Conservation (phyloP, 495 filamentous ascomycete species). For the Lepraria neglecta region DNA sequence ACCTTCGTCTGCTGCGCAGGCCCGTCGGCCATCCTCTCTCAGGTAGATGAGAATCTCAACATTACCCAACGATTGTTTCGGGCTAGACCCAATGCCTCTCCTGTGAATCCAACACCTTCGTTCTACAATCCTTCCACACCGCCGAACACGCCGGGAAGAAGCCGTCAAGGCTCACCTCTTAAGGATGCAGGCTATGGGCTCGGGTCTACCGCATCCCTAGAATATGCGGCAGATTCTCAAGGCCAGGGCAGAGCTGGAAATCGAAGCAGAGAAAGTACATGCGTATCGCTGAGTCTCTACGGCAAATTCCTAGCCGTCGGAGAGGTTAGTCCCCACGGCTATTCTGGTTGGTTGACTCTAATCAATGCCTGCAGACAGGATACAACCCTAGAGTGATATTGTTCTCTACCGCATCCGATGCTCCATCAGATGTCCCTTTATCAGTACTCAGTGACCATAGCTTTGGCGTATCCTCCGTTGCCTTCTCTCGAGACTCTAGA, state of each 20-base stretch:
- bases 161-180: constrained; percentile 35
- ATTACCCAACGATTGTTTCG: constrained; percentile 83
- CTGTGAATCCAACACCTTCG: constrained; percentile 51
- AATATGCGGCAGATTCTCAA: constrained; percentile 49
- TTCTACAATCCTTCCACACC: constrained; percentile 59
- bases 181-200: constrained; percentile 16
- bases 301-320: constrained; percentile 85
- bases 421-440: constrained; percentile 72
- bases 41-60: constrained; percentile 62
- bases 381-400: constrained; percentile 88
- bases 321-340: constrained; percentile 52
- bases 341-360: constrained; percentile 4
- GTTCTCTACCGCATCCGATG: constrained; percentile 71
- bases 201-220: not conserved
- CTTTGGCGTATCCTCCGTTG: constrained; percentile 79
- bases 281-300: constrained; percentile 83
- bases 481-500: constrained; percentile 81
- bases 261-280: constrained; percentile 92
- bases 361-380: constrained; percentile 55
- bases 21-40: constrained; percentile 84
- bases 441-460: constrained; percentile 82
- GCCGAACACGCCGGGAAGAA: constrained; percentile 39
- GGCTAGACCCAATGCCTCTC: constrained; percentile 71
- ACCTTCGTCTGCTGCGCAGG: constrained; percentile 88
- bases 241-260: constrained; percentile 36